Percentiles rank a stretch among this genome's conserved stretches.
Evolutionary conservation across 441 rosid genomes (phyloP).

Genomic region (Viola pubescens): DNA sequence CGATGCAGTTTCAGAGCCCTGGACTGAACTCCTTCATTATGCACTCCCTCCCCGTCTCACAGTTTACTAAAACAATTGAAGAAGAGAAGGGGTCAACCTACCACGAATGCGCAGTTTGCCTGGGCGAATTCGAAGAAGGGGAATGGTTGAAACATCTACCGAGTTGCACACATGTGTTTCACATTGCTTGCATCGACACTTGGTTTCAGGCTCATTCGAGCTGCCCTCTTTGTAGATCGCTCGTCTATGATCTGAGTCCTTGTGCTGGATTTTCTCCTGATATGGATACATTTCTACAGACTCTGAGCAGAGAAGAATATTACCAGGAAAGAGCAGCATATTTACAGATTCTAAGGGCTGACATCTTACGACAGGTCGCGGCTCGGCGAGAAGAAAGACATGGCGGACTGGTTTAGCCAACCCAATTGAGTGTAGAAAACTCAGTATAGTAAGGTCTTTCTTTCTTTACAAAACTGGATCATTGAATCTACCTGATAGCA

Average conservation of each 20-base stretch:
- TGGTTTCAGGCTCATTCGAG: slow-evolving; percentile 57
- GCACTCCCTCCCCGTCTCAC: slow-evolving; percentile 25
- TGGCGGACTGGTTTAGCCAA: not conserved
- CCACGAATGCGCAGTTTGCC: slow-evolving; percentile 54
- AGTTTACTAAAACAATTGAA: slow-evolving; percentile 18
- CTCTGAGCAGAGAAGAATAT: slow-evolving; percentile 24
- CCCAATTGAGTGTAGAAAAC: not conserved
- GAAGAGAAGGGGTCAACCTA: slow-evolving; percentile 6
- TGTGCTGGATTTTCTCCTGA: slow-evolving; percentile 13
- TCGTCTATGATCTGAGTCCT: slow-evolving; percentile 8
- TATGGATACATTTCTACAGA: slow-evolving; percentile 9
- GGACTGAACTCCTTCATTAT: slow-evolving; percentile 25
- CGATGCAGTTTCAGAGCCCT: slow-evolving; percentile 20
- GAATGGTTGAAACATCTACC: slow-evolving; percentile 50
- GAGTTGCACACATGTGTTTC: slow-evolving; percentile 49
- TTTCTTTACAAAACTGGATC: no score
- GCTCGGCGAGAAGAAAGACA: slow-evolving; percentile 1
- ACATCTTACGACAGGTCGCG: slow-evolving; percentile 3
- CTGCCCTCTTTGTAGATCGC: slow-evolving; percentile 54
- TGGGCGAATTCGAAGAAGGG: slow-evolving; percentile 51
- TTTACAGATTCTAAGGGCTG: slow-evolving; percentile 7
- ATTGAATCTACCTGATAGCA: no score
- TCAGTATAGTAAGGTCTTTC: not conserved
- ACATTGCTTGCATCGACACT: slow-evolving; percentile 44
- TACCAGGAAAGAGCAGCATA: slow-evolving; percentile 17